Base-by-base conservation (phyloP, 352 stramenopile species). In the Phytophthora melonis region DNA sequence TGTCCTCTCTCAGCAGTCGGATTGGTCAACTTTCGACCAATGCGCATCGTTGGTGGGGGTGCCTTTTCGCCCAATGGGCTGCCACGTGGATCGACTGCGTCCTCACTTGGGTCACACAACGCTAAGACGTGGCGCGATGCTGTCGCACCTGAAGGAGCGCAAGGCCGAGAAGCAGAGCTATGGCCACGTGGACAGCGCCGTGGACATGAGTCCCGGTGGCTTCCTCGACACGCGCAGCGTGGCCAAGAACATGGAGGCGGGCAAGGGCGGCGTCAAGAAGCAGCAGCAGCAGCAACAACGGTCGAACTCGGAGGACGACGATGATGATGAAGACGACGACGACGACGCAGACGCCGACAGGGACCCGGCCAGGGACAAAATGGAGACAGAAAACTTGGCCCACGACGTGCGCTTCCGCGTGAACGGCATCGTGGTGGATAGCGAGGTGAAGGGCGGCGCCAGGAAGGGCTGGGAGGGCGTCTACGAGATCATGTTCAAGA, bases 381-480 rank as follows among this genome's bases (percentile, higher is more conserved):
- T 66, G 36, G 62, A 75, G 21, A 64, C 25, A 19, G 53, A 72
- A 9, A 68, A 58, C 3, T 19, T 79, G 47, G 60, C 30, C 8
- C 72, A 86, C 43, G 88, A 94, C 58, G 49, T 74, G 25, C 79
- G 84, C 6, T 91, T 91, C 67, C 86, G 86, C n/a, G 87, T 93
- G 34, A 93, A 92, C 41, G 88, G 83, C 34, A 92, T 94, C 43
- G 77, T 91, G 2, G 83, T 94, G 11, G 88, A 93, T 66, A 77
- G 79, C 27, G 88, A 94, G 62, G 83, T 94, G 43, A 83, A 79
- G 41, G 86, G 88, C n/a, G 88, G 82, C n/a, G 74, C 79, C 25
- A 76, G 61, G 60, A 69, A n/a, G 45, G 71, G 68, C 53, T 91
- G 84, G 77, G 78, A 89, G 52, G 63, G 75, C n/a, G 79, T 92